A percentile compares a stretch with the other conserved stretches of the same genome.
Evolutionary conservation across 2,329 filamentous ascomycete species (phyloP).

Genomic region (Plectosphaerella sp.): DNA sequence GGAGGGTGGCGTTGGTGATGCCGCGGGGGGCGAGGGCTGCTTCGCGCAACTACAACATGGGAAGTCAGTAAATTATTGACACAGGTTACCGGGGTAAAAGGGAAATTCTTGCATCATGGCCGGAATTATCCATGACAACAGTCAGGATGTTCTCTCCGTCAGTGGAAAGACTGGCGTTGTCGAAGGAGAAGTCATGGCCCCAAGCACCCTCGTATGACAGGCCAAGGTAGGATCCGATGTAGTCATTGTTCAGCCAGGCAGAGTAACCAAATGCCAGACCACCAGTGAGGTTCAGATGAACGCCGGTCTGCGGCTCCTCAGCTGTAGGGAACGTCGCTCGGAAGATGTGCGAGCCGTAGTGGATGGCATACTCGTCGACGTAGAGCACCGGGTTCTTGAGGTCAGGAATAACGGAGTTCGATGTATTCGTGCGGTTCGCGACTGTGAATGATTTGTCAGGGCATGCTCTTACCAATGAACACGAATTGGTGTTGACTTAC

Average conservation of each 20-base stretch:
- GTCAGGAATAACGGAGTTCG: constrained; percentile 41
- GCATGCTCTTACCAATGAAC: constrained; percentile 7
- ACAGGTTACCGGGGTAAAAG: too few species aligned
- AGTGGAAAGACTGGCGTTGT: constrained; percentile 37
- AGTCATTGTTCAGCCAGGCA: constrained; percentile 52
- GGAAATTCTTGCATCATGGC: too few species aligned
- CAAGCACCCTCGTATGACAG: constrained; percentile 31
- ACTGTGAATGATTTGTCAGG: constrained; percentile 13
- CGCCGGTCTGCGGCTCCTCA: constrained; percentile 29
- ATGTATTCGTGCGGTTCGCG: constrained; percentile 44
- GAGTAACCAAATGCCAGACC: constrained; percentile 53
- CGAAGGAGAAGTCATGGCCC: constrained; percentile 42
- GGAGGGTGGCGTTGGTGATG: constrained; percentile 46
- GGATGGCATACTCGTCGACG: constrained; percentile 52
- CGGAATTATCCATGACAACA: constrained; percentile 56
- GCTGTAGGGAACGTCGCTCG: constrained; percentile 43
- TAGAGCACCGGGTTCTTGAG: constrained; percentile 50
- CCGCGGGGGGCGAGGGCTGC: constrained; percentile 44
- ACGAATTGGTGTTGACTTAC: constrained; percentile 15
- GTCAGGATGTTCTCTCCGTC: constrained; percentile 42
- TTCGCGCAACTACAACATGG: too few species aligned
- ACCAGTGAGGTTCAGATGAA: constrained; percentile 47
- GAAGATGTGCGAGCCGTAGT: constrained; percentile 50
- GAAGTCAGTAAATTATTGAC: too few species aligned
- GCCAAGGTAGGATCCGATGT: constrained; percentile 52